Evolutionary conservation across 306 rosid species (phyloP).

Genomic region (Delonix regia): DNA sequence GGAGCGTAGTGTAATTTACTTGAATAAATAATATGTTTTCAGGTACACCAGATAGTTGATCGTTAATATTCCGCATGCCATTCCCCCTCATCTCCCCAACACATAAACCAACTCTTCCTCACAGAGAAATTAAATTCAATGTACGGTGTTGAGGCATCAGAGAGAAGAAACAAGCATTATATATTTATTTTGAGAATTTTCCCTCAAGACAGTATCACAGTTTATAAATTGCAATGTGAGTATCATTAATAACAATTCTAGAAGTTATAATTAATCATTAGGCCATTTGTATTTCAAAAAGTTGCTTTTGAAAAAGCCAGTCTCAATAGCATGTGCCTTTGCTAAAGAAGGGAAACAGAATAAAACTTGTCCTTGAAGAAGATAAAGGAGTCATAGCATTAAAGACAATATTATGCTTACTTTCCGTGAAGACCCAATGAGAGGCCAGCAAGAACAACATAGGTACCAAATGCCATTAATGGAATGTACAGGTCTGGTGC

Average conservation of each 20-base stretch:
- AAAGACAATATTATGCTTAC: slow-evolving; percentile 44
- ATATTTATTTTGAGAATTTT: not conserved
- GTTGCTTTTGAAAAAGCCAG: not conserved
- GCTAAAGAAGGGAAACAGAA: not conserved
- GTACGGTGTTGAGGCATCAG: not conserved
- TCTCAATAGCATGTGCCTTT: slow-evolving; percentile 10
- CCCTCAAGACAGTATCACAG: not conserved
- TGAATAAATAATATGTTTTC: not conserved
- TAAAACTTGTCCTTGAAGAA: not conserved
- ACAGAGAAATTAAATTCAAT: slow-evolving; percentile 13
- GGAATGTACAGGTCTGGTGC: slow-evolving; percentile 83
- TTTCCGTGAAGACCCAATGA: slow-evolving; percentile 77
- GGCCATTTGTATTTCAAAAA: not conserved
- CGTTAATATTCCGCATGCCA: not conserved
- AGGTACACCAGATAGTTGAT: not conserved
- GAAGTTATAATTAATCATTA: not conserved
- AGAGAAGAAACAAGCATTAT: not conserved
- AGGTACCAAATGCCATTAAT: slow-evolving; percentile 84
- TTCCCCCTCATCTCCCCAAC: not conserved
- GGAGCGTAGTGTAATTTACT: no score
- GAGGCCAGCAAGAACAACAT: slow-evolving; percentile 78
- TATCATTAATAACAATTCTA: not conserved
- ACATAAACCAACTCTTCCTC: slow-evolving; percentile 4
- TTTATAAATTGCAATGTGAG: not conserved
- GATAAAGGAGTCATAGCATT: not conserved